Evolutionary conservation across 768 basidiomycete species (phyloP), one percentile per base, ranked within the genome.

Genomic region (Psilocybe cubensis): DNA sequence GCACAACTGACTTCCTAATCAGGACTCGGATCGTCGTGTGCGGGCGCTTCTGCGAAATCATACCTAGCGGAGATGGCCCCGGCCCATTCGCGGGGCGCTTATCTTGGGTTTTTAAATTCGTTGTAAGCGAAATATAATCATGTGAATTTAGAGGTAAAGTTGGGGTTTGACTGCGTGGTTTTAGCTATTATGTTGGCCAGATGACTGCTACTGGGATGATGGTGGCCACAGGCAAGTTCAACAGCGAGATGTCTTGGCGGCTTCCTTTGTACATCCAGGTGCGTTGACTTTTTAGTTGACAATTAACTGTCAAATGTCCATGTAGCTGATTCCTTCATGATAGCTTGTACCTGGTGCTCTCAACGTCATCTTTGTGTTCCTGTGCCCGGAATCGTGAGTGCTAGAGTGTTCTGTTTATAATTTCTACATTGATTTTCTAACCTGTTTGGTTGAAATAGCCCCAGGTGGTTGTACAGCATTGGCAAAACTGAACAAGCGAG

Each of bases 181-280:
- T 20, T 48, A 82, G 79, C 64, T 82, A 74, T 63, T 81, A 83
- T 63, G 74, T 83, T 38, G 83, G 82, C 9, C 82, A 83, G 63
- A 83, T 84, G 67, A 67, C 76, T 25, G 83, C 82, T 1, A 79
- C 78, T 17, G 83, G 82, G 3, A 82, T 85, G 78, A 79, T 83
- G 74, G 79, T 85, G 11, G 69, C 79, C 1, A 82, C 79, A 17
- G 81, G 80, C 10, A 73, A 68, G 54, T 78, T 68, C 57, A 35
- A 64, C 10, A 78, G 63, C 47, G 72, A 82, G 2, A 66, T 70
- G 66, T 75, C 80, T 10, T 84, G 82, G 82, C 71, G 82, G 41
- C 66, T 81, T 11, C 82, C 81, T 17, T 62, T 85, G 31, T 81
- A 79, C 56, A 72, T 84, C 27, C 82, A 84, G 70, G 76, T 75